Percentiles rank a stretch among this genome's conserved stretches.
These are phyloP conservation scores for Coemansia sp. DNA, from an alignment of 192 early-diverging fungal species.

Conservation along the genomic window DNA sequence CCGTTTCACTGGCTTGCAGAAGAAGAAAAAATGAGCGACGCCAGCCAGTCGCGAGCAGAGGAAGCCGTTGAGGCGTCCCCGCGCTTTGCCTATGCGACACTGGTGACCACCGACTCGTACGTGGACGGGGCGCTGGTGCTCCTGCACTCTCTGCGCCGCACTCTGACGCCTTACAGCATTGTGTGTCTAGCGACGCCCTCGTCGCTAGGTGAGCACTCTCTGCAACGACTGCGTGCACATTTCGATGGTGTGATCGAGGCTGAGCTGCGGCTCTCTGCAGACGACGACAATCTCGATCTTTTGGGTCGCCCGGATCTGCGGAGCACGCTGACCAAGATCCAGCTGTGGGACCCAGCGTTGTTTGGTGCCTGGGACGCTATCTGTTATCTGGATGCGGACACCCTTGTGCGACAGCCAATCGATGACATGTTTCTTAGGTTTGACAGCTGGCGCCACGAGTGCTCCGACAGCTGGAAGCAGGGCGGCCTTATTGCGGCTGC, in stretches of 20 bases:
- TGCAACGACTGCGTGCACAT: constrained; percentile 55
- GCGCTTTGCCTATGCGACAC: constrained; percentile 74
- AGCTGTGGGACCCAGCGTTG: constrained; percentile 74
- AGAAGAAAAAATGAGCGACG: neutral
- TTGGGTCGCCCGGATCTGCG: constrained; percentile 91
- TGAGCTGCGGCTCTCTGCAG: constrained; percentile 60
- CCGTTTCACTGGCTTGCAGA: neutral
- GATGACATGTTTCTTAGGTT: constrained; percentile 75
- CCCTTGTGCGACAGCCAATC: constrained; percentile 76
- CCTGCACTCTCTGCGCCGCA: constrained; percentile 68
- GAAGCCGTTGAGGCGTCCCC: neutral
- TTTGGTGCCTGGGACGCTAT: constrained; percentile 62
- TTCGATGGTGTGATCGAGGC: constrained; percentile 76
- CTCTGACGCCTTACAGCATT: constrained; percentile 61
- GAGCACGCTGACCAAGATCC: constrained; percentile 87
- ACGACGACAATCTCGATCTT: constrained; percentile 51
- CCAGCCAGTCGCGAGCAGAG: neutral
- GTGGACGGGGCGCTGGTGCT: constrained; percentile 81
- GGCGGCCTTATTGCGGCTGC: constrained; percentile 75
- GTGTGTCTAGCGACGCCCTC: constrained; percentile 68
- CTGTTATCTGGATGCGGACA: constrained; percentile 89
- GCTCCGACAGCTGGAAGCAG: constrained; percentile 23
- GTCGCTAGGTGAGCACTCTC: constrained; percentile 54
- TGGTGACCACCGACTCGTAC: constrained; percentile 84
- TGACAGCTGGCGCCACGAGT: constrained; percentile 23